Evolutionary conservation across 371 early-diverging fungal genomes (phyloP), one percentile per base, ranked within the genome.

Genomic region (Cokeromyces recurvatus): DNA sequence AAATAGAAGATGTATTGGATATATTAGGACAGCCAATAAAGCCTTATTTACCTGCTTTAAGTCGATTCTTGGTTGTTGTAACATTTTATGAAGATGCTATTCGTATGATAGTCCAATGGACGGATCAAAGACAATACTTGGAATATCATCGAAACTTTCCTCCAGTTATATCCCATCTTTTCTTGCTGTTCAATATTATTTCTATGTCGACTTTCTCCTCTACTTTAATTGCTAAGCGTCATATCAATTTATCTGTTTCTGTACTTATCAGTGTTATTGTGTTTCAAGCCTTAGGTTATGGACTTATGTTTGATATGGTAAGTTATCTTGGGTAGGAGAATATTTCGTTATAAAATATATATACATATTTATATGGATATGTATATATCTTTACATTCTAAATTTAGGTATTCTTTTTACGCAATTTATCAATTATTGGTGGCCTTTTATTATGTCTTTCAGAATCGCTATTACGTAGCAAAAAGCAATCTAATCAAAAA

Each of bases 401-500:
- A 8, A 14, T 38, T 25, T 45, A 46, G 46, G 19, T 27, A 1
- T 37, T 46, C 9, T 27, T 35, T 19, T 46, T 46, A 21, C 36
- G 46, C 2, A 89, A 85, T 56, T 69, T 95, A 22, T 92, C 94
- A 1, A 82, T 96, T 23, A 66, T 78, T 31, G 97, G 96, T 16
- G 96, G 94, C 12, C 79, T 96, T 7, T 62, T 96, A 44, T 84
- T 96, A 79, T 79, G 94, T 27, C 70, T 94, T 10, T 85, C 93
- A 15, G 90, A 89, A 45, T 54, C 68, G 24, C 41, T 84, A 8
- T 37, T 60, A 16, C 53, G 58, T 7, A 38, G 32, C 4, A 73
- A 72, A 29, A 72, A 72, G 27, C 37, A 70, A 21, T 70, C 72
- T 29, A 47, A 35, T 2, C 23, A 25, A 7, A 48, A 46, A 10